Evolutionary conservation across 2,329 filamentous ascomycete genomes (phyloP).

Genomic region (Basipetospora chlamydospora): DNA sequence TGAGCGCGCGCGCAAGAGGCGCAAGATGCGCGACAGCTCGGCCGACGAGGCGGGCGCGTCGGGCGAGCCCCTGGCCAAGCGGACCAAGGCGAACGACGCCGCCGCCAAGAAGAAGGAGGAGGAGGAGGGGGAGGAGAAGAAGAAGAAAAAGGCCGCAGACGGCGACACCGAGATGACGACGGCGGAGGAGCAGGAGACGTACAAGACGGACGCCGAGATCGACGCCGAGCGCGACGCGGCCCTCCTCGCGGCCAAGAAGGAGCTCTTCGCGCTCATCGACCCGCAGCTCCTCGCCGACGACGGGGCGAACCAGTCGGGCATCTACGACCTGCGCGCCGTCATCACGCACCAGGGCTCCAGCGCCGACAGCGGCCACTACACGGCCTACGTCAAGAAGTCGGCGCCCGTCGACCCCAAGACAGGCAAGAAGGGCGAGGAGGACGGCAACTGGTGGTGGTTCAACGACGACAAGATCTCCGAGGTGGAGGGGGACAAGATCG

Average conservation of each 20-base stretch:
- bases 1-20: slow-evolving; percentile 79
- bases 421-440: slow-evolving; percentile 65
- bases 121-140: slow-evolving; percentile 17
- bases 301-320: slow-evolving; percentile 79
- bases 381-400: slow-evolving; percentile 91
- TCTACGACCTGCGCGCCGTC: slow-evolving; percentile 88
- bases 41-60: slow-evolving; percentile 25
- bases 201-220: slow-evolving; percentile 87
- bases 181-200: slow-evolving; percentile 53
- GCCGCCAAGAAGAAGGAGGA: slow-evolving; percentile 27
- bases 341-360: slow-evolving; percentile 95
- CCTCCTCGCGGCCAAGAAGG: slow-evolving; percentile 71
- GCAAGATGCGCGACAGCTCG: slow-evolving; percentile 40
- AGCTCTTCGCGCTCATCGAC: slow-evolving; percentile 65
- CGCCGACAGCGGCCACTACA: slow-evolving; percentile 96
- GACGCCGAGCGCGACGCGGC: slow-evolving; percentile 70
- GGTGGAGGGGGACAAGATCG: slow-evolving; percentile 82
- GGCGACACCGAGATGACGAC: slow-evolving; percentile 65
- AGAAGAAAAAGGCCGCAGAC: slow-evolving; percentile 24
- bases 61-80: slow-evolving; percentile 34
- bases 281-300: slow-evolving; percentile 61
- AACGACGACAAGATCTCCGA: slow-evolving; percentile 96
- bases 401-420: slow-evolving; percentile 56
- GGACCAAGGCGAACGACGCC: slow-evolving; percentile 27
- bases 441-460: slow-evolving; percentile 99